Evolutionary conservation across 2,329 filamentous ascomycete species (phyloP).

Genomic region (Fusarium papillatum): DNA sequence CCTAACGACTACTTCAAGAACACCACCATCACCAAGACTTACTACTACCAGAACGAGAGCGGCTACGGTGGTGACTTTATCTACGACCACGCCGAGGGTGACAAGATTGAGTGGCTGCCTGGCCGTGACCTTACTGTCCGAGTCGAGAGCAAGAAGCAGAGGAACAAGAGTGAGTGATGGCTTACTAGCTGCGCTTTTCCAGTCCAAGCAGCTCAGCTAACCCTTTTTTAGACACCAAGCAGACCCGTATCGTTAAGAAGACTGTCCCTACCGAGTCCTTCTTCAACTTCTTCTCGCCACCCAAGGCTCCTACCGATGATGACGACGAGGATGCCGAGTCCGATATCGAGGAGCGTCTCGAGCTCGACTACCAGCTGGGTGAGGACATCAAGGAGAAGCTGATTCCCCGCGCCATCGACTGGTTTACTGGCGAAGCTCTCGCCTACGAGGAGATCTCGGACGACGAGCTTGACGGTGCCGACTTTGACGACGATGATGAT

Average conservation of each 20-base stretch:
- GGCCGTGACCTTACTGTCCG: constrained; percentile 94
- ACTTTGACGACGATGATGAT: constrained; percentile 91
- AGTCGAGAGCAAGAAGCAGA: constrained; percentile 99
- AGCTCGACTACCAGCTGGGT: constrained; percentile 98
- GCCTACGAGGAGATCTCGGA: constrained; percentile 94
- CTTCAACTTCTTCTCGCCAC: constrained; percentile 99
- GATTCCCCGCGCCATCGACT: constrained; percentile 97
- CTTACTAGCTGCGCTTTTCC: neutral
- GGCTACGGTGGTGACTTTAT: constrained; percentile 99
- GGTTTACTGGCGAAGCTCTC: constrained; percentile 98
- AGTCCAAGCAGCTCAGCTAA: constrained; percentile 7
- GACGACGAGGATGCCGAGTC: constrained; percentile 83
- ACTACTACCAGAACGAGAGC: constrained; percentile 99
- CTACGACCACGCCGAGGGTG: constrained; percentile 98
- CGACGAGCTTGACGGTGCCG: constrained; percentile 85
- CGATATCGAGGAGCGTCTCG: constrained; percentile 97
- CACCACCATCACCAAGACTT: constrained; percentile 97
- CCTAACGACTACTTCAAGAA: constrained; percentile 98
- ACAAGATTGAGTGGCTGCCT: constrained; percentile 97
- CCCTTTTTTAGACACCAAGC: constrained; percentile 85
- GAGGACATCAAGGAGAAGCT: constrained; percentile 99
- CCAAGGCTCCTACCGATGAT: constrained; percentile 82
- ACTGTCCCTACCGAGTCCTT: constrained; percentile 99
- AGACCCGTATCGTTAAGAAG: constrained; percentile 99
- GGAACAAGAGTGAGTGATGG: constrained; percentile 89